Evolutionary conservation across 1,284 basidiomycete species (phyloP).

Genomic region (Sparassis latifolia): DNA sequence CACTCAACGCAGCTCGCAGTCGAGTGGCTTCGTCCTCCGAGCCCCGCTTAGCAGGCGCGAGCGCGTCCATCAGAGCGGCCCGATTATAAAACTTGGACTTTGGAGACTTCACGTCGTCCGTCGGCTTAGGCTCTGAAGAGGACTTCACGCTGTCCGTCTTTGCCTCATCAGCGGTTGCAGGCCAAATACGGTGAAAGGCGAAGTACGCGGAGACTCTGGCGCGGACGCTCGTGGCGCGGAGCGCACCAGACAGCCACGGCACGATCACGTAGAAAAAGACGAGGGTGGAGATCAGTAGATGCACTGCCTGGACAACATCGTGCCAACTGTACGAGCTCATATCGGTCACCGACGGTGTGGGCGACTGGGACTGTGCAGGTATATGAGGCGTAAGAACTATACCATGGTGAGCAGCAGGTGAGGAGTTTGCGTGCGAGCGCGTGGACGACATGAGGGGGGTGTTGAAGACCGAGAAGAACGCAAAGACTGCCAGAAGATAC

Average conservation of each 20-base stretch:
- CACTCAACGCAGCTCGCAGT: constrained; percentile 35
- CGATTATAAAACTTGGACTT: constrained; percentile 16
- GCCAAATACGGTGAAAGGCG: constrained; percentile 2
- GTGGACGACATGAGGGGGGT: constrained; percentile 47
- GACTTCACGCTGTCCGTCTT: too few relatives aligned
- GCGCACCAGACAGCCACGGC: constrained; percentile 36
- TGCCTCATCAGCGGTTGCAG: not conserved
- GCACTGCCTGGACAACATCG: constrained; percentile 49
- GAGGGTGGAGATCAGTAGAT: constrained; percentile 54
- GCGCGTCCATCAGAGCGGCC: constrained; percentile 27
- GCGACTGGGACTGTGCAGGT: constrained; percentile 10
- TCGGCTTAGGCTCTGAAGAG: not conserved
- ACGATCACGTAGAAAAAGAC: constrained; percentile 54
- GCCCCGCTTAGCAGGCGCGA: constrained; percentile 29
- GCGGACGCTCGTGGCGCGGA: constrained; percentile 10
- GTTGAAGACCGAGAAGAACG: constrained; percentile 73
- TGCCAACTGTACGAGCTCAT: constrained; percentile 35
- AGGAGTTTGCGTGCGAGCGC: constrained; percentile 18
- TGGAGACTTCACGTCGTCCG: not conserved
- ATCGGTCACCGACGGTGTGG: constrained; percentile 1
- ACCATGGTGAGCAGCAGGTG: constrained; percentile 24
- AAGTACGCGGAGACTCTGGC: constrained; percentile 10
- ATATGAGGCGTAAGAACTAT: constrained; percentile 22
- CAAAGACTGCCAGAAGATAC: constrained; percentile 69
- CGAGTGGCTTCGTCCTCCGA: constrained; percentile 30